phyloP scores from a whole-genome alignment of 345 rosid genomes.

The Sisymbrium irio region DNA sequence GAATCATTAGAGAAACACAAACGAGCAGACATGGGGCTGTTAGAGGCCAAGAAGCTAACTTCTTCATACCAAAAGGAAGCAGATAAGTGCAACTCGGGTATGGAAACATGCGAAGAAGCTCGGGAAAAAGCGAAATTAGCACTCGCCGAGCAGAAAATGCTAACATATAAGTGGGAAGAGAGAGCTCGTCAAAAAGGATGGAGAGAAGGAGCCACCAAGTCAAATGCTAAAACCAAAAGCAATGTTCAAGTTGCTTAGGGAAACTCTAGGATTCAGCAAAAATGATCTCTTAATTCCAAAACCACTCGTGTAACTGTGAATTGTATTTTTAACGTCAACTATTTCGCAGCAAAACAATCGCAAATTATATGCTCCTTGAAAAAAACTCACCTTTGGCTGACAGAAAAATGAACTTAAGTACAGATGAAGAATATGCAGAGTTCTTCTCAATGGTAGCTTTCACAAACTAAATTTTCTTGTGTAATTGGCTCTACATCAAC shows the following conservation, averaged over 20 bases:
- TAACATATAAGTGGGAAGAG: constrained; percentile 70
- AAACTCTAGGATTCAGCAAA: background rate
- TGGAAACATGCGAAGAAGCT: constrained; percentile 98
- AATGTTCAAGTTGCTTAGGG: constrained; percentile 43
- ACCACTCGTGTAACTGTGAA: constrained; percentile 18
- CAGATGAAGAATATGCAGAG: background rate
- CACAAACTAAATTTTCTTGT: background rate
- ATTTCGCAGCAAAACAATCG: background rate
- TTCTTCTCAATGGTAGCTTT: background rate
- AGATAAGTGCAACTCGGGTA: constrained; percentile 95
- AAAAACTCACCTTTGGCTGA: background rate
- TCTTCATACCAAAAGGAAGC: constrained; percentile 98
- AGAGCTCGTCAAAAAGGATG: constrained; percentile 93
- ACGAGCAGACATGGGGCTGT: constrained; percentile 76
- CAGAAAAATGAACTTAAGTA: background rate
- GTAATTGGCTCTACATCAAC: too few relatives aligned
- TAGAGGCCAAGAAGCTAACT: constrained; percentile 93
- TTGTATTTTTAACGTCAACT: background rate
- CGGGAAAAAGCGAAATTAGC: constrained; percentile 81
- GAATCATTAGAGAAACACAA: constrained; percentile 75
- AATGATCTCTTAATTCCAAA: background rate
- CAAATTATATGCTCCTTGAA: background rate
- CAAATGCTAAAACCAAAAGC: constrained; percentile 46
- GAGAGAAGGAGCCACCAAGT: constrained; percentile 59
- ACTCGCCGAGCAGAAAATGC: constrained; percentile 64